Percentiles rank a stretch among this genome's conserved stretches.
These are phyloP conservation scores for Vickermania ingenoplastis DNA, from an alignment of 208 protist genomes.

Conservation along the genomic window DNA sequence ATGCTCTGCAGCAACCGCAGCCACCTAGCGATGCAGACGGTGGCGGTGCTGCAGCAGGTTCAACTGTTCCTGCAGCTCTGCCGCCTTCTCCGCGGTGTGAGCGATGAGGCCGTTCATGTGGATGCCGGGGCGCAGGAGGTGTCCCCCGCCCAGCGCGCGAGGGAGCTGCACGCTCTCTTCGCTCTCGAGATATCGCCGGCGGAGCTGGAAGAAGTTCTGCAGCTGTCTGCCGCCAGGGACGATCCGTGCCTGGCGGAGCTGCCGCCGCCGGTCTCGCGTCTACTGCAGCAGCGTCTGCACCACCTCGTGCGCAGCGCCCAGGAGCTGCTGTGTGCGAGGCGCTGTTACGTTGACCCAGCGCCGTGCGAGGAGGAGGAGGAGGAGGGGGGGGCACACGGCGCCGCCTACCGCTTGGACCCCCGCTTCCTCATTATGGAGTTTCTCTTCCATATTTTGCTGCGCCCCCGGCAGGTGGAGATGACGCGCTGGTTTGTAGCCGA, in stretches of 20 bases:
- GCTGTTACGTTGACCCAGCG: conserved; percentile 38
- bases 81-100: conserved; percentile 23
- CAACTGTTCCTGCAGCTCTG: conserved; percentile 43
- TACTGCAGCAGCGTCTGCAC: conserved; percentile 24
- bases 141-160: conserved; percentile 4
- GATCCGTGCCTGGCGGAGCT: conserved; percentile 1
- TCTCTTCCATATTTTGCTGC: conserved; percentile 89
- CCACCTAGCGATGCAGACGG: conserved; percentile 47
- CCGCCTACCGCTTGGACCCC: conserved; percentile 51
- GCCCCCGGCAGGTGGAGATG: conserved; percentile 90
- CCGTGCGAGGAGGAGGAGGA: background rate
- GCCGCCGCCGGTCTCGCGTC: conserved; percentile 12
- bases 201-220: conserved; percentile 11
- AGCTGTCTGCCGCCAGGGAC: background rate
- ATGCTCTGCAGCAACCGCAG: conserved; percentile 59
- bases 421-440: conserved; percentile 92
- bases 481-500: conserved; percentile 79
- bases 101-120: too few species aligned
- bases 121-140: background rate
- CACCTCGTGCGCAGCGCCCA: conserved; percentile 34
- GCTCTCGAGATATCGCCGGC: conserved; percentile 34
- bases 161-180: conserved; percentile 31
- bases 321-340: conserved; percentile 39
- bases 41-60: conserved; percentile 29
- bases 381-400: background rate